Conservation (phyloP, 139 green algal species). For the Penium margaritaceum region DNA sequence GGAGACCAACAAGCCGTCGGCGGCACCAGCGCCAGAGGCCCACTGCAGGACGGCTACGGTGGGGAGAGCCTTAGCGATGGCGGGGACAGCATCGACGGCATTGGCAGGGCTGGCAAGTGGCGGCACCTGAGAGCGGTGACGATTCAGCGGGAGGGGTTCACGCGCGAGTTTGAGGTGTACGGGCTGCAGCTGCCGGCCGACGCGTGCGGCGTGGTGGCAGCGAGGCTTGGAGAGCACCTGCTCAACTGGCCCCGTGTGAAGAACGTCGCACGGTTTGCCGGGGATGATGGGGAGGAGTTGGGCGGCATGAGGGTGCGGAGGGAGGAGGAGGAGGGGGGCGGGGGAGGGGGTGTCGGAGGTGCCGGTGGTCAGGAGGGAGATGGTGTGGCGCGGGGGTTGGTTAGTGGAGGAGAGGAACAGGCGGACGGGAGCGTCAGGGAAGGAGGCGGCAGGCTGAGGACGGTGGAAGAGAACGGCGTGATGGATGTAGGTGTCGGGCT, state of each 20-base stretch:
- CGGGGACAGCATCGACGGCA: background rate
- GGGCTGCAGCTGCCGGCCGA: constrained; percentile 46
- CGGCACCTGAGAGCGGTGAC: background rate
- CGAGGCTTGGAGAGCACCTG: constrained; percentile 6
- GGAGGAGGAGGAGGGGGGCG: background rate
- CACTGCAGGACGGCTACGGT: too few species aligned
- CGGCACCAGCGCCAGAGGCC: too few species aligned
- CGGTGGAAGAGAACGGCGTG: too few species aligned
- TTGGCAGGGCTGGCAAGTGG: background rate
- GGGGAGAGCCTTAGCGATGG: background rate
- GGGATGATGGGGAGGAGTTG: background rate
- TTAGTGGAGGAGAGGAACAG: background rate
- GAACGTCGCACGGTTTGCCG: constrained; percentile 12
- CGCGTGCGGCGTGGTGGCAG: constrained; percentile 30
- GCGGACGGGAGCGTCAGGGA: background rate
- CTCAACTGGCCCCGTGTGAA: constrained; percentile 30
- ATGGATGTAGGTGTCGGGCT: too few species aligned
- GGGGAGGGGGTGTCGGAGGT: background rate
- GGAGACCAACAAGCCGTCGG: too few species aligned
- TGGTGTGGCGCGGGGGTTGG: too few species aligned
- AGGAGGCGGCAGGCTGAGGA: background rate
- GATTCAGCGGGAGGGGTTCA: background rate
- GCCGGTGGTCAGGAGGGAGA: too few species aligned
- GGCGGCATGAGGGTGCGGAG: background rate
- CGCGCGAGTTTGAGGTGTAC: background rate